These are phyloP conservation scores for Xylaria scruposa DNA, from an alignment of 495 filamentous ascomycete species.

Conservation along the genomic window DNA sequence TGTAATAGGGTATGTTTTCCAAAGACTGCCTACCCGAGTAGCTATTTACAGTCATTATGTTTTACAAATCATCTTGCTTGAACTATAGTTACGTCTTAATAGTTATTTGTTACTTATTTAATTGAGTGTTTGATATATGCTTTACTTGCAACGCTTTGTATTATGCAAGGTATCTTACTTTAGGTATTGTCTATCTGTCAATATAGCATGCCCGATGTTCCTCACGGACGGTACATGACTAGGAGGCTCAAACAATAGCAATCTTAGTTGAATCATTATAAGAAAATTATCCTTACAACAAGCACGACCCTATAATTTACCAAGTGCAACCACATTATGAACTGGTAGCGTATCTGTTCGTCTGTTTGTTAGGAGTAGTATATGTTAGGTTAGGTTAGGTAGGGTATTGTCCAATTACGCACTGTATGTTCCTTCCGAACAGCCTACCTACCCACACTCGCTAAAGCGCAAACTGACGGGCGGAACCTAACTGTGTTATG, in stretches of 20 bases:
- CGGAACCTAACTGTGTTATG: constrained; percentile 5
- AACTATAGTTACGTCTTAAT: not conserved
- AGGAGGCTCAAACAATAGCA: not conserved
- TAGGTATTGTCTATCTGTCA: too few relatives aligned
- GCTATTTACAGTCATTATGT: too few relatives aligned
- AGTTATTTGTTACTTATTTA: too few relatives aligned
- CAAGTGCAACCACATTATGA: not conserved
- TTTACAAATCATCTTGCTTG: too few relatives aligned
- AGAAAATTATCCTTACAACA: not conserved
- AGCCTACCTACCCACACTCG: not conserved
- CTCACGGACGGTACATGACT: not conserved
- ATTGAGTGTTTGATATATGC: too few relatives aligned
- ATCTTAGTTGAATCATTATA: not conserved
- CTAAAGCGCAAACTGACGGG: constrained; percentile 4
- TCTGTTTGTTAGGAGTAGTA: not conserved
- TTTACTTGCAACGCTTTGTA: too few relatives aligned
- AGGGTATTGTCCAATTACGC: too few relatives aligned
- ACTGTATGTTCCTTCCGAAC: not conserved
- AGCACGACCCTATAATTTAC: not conserved
- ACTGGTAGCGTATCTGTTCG: not conserved
- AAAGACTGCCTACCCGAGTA: too few relatives aligned
- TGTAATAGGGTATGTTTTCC: too few relatives aligned
- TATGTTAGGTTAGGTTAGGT: not conserved
- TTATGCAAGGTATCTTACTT: too few relatives aligned
- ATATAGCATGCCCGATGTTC: not conserved